These are phyloP conservation scores for Eucalyptus dawsonii DNA, from an alignment of 345 rosid species.

Conservation along the genomic window DNA sequence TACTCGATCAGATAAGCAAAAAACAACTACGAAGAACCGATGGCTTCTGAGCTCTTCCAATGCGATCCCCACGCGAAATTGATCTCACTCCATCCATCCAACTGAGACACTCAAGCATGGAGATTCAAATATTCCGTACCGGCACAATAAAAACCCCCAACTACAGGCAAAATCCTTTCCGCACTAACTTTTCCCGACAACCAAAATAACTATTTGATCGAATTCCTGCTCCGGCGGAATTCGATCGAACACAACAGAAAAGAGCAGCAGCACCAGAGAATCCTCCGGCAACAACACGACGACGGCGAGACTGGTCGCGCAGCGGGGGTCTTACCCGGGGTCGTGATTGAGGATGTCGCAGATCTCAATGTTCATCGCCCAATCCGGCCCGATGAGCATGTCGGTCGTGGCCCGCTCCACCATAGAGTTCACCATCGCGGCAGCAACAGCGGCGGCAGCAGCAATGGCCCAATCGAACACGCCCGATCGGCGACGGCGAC, in stretches of 20 bases:
- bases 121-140: neutral
- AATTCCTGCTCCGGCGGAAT: neutral
- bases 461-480: neutral
- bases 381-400: slow-evolving; percentile 98
- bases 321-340: slow-evolving; percentile 47
- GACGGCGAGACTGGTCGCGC: neutral
- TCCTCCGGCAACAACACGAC: neutral
- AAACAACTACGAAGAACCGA: neutral
- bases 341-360: slow-evolving; percentile 94
- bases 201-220: neutral
- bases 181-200: neutral
- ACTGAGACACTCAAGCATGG: neutral
- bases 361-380: slow-evolving; percentile 99
- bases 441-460: neutral
- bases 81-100: neutral
- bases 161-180: neutral
- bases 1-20: neutral
- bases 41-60: neutral
- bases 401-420: slow-evolving; percentile 99
- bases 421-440: slow-evolving; percentile 90
- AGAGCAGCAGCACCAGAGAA: neutral
- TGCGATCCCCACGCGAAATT: neutral
- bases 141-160: neutral
- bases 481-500: neutral
- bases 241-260: neutral